Percentiles rank a stretch among this genome's conserved stretches.
Conservation (phyloP, 306 rosid species). For the Crotalaria pallida region DNA sequence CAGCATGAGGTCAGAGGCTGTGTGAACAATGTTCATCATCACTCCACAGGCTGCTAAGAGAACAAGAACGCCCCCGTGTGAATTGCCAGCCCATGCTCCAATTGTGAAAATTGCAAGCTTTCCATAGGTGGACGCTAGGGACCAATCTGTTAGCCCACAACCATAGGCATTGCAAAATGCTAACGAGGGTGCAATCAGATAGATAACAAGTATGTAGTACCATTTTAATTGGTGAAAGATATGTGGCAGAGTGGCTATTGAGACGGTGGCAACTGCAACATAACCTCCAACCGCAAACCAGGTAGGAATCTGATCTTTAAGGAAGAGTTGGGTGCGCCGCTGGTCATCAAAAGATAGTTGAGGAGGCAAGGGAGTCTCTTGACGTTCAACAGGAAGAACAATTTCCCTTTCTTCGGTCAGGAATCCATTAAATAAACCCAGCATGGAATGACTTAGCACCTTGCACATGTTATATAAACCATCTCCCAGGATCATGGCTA, state of each 20-base stretch:
- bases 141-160: too few species aligned
- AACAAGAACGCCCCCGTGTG: slow-evolving; percentile 45
- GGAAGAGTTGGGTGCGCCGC: slow-evolving; percentile 41
- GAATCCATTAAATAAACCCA: slow-evolving; percentile 26
- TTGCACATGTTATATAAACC: slow-evolving; percentile 47
- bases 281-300: slow-evolving; percentile 41
- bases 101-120: slow-evolving; percentile 47
- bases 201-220: slow-evolving; percentile 45
- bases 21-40: slow-evolving; percentile 52
- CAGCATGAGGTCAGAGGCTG: slow-evolving; percentile 45
- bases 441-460: slow-evolving; percentile 32
- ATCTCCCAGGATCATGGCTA: slow-evolving; percentile 46
- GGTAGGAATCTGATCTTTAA: slow-evolving; percentile 47
- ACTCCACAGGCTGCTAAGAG: slow-evolving; percentile 50
- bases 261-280: slow-evolving; percentile 39
- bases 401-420: slow-evolving; percentile 6
- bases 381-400: slow-evolving; percentile 38
- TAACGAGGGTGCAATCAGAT: slow-evolving; percentile 42
- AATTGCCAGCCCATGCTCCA: slow-evolving; percentile 50
- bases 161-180: slow-evolving; percentile 58
- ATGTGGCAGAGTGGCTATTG: slow-evolving; percentile 36
- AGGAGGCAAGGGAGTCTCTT: slow-evolving; percentile 19
- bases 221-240: slow-evolving; percentile 41
- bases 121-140: slow-evolving; percentile 46
- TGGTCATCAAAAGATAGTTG: slow-evolving; percentile 32